Conservation (phyloP, 116 monocot genomes). For the Thalassia testudinum region DNA sequence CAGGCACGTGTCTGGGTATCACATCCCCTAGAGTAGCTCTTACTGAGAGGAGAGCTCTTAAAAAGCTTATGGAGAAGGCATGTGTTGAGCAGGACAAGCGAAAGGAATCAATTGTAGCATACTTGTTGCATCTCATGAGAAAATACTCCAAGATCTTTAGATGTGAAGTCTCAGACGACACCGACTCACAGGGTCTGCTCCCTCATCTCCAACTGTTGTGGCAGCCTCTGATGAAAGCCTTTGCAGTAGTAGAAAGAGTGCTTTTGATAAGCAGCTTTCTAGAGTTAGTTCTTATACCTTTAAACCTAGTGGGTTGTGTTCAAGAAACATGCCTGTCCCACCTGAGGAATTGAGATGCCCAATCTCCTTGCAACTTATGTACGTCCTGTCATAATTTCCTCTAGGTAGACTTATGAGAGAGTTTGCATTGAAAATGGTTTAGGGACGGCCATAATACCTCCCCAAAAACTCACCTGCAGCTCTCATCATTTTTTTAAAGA, state of each 20-base stretch:
- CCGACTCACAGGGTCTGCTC: slow-evolving; percentile 67
- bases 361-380: slow-evolving; percentile 85
- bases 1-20: slow-evolving; percentile 49
- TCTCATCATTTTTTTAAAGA: too few relatives aligned
- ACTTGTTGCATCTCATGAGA: slow-evolving; percentile 62
- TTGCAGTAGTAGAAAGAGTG: slow-evolving; percentile 1
- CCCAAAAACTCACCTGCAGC: slow-evolving; percentile 76
- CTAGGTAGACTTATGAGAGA: slow-evolving; percentile 86
- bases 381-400: slow-evolving; percentile 84
- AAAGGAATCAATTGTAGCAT: slow-evolving; percentile 61
- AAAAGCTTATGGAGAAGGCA: slow-evolving; percentile 59
- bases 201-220: slow-evolving; percentile 42
- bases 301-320: slow-evolving; percentile 20
- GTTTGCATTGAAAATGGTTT: slow-evolving; percentile 89
- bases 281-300: slow-evolving; percentile 41
- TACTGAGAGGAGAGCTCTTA: slow-evolving; percentile 77
- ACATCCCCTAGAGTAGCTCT: slow-evolving; percentile 72
- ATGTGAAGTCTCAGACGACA: slow-evolving; percentile 48
- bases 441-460: slow-evolving; percentile 67
- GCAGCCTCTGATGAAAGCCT: slow-evolving; percentile 12
- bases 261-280: slow-evolving; percentile 40
- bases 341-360: slow-evolving; percentile 84
- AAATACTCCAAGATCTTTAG: slow-evolving; percentile 78
- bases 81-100: slow-evolving; percentile 40
- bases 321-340: slow-evolving; percentile 35